A percentile compares a stretch with the other conserved stretches of the same genome.
Conservation (phyloP, 257 asterid species). For the Petrea volubilis region DNA sequence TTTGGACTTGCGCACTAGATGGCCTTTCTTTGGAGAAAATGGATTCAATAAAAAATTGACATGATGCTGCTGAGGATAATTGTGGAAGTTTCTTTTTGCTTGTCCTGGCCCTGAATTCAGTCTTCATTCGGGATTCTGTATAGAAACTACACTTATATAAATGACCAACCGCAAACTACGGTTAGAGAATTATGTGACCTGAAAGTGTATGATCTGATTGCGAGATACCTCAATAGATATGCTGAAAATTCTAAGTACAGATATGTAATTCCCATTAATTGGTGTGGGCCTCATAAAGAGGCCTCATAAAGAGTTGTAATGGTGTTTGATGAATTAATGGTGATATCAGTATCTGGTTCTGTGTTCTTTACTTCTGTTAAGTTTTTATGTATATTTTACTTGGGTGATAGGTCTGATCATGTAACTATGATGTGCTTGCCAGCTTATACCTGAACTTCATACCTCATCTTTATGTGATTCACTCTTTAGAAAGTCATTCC, state of each 20-base stretch:
- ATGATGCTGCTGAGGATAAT: background rate
- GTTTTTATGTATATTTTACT: background rate
- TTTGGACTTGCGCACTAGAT: slow-evolving; percentile 2
- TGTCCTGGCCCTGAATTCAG: background rate
- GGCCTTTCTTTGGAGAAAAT: background rate
- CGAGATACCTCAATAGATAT: slow-evolving; percentile 1
- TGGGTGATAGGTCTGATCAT: background rate
- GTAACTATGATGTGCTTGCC: background rate
- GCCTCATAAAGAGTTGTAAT: background rate
- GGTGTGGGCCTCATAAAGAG: background rate
- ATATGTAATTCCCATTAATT: background rate
- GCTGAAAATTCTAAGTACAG: background rate
- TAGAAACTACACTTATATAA: background rate
- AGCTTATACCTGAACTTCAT: background rate
- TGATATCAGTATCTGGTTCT: background rate
- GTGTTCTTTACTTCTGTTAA: background rate
- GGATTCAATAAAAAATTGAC: background rate
- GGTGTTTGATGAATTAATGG: background rate
- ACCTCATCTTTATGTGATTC: background rate
- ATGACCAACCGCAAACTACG: background rate
- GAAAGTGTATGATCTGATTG: background rate
- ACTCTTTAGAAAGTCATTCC: background rate
- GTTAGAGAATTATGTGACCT: background rate
- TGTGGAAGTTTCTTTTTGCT: background rate
- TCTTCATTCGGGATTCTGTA: background rate